These are phyloP conservation scores for Collariella sp. DNA, from an alignment of 495 filamentous ascomycete species.

Conservation along the genomic window DNA sequence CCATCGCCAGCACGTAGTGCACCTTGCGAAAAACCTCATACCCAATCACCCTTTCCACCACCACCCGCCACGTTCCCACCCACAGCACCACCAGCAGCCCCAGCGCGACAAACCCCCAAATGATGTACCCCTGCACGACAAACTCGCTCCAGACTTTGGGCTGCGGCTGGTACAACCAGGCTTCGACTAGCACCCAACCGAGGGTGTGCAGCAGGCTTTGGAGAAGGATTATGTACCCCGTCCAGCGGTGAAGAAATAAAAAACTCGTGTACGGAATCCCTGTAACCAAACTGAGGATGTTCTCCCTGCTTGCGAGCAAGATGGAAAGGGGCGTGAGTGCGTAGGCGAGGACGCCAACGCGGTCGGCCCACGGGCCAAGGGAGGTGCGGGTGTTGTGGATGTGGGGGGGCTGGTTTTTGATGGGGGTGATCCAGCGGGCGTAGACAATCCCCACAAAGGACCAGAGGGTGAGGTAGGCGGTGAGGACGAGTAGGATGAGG, in stretches of 20 bases:
- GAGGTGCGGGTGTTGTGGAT: constrained; percentile 49
- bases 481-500: constrained; percentile 37
- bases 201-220: constrained; percentile 56
- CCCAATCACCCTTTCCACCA: constrained; percentile 47
- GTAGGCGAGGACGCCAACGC: constrained; percentile 56
- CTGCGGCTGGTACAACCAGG: constrained; percentile 55
- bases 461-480: constrained; percentile 50
- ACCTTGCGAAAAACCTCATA: constrained; percentile 60
- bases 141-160: constrained; percentile 44
- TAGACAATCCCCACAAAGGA: constrained; percentile 55
- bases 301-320: constrained; percentile 51
- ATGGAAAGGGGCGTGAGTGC: constrained; percentile 57
- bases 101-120: constrained; percentile 58
- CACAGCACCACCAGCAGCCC: constrained; percentile 49
- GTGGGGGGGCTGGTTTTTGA: constrained; percentile 34
- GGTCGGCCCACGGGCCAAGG: constrained; percentile 53
- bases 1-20: constrained; percentile 54
- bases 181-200: constrained; percentile 56
- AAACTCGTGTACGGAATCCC: constrained; percentile 61
- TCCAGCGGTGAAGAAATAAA: constrained; percentile 61
- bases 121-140: constrained; percentile 48
- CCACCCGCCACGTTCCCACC: constrained; percentile 44
- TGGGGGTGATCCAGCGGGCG: constrained; percentile 51
- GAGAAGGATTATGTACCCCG: constrained; percentile 54
- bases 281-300: constrained; percentile 50